A percentile compares a stretch with the other conserved stretches of the same genome.
These are phyloP conservation scores for Globisporangium megalacanthum DNA, from an alignment of 352 stramenopile species.

Conservation along the genomic window DNA sequence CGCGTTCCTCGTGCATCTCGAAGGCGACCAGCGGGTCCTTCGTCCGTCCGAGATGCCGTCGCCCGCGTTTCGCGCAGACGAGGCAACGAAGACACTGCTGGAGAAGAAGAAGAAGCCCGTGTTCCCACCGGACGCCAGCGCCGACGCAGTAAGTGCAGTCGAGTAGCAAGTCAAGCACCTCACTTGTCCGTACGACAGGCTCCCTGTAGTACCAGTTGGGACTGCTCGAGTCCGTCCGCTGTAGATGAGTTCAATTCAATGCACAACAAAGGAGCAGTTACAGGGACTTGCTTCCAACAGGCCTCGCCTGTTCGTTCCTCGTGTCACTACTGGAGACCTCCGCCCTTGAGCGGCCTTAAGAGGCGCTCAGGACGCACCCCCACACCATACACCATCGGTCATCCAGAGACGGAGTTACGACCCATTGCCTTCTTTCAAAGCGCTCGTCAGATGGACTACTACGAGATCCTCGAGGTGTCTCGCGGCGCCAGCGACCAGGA, in stretches of 20 bases:
- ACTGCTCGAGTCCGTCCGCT: neutral
- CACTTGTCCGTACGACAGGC: neutral
- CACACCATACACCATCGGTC: too few species aligned
- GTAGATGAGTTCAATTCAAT: too few species aligned
- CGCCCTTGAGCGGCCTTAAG: too few species aligned
- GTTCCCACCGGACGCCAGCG: too few species aligned
- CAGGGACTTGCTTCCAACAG: too few species aligned
- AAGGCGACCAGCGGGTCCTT: constrained; percentile 36
- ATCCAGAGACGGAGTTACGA: too few species aligned
- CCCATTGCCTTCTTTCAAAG: too few species aligned
- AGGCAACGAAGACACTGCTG: too few species aligned
- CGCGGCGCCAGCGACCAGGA: constrained; percentile 76
- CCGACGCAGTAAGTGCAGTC: constrained; percentile 1
- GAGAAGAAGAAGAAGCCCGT: neutral
- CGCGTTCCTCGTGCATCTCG: constrained; percentile 55
- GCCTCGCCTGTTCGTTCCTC: too few species aligned
- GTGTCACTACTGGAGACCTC: too few species aligned
- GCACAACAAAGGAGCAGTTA: too few species aligned
- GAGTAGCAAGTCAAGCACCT: constrained; percentile 3
- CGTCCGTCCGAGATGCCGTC: constrained; percentile 26
- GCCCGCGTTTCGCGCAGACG: neutral
- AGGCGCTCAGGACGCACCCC: too few species aligned
- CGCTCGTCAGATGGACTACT: constrained; percentile 76
- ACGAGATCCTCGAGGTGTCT: constrained; percentile 87
- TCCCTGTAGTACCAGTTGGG: neutral